Percentiles rank a stretch among this genome's conserved stretches.
These are phyloP conservation scores for Talaromyces atroroseus DNA, from an alignment of 2,329 filamentous ascomycete genomes.

Conservation along the genomic window DNA sequence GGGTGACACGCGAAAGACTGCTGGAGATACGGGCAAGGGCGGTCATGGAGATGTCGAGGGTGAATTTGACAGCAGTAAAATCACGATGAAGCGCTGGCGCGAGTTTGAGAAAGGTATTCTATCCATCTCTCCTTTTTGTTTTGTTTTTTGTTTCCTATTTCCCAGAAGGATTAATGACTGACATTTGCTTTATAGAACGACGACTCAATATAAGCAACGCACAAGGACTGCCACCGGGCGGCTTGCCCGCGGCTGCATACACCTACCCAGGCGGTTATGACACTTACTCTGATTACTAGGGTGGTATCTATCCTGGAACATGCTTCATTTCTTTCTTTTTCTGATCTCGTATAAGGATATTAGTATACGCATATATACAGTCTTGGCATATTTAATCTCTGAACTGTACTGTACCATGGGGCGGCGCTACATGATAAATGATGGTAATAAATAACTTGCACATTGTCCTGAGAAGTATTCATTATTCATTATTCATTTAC, in stretches of 20 bases:
- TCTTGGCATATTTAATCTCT: constrained; percentile 1
- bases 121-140: not conserved
- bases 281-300: constrained; percentile 34
- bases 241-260: constrained; percentile 22
- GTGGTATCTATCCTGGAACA: not conserved
- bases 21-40: constrained; percentile 81
- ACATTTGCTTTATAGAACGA: constrained; percentile 27
- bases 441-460: not conserved
- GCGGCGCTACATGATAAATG: not conserved
- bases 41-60: constrained; percentile 77
- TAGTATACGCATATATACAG: constrained; percentile 2
- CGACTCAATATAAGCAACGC: constrained; percentile 26
- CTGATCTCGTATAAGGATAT: constrained; percentile 1
- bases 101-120: constrained; percentile 76
- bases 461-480: not conserved
- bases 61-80: constrained; percentile 97
- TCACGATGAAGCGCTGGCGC: constrained; percentile 98
- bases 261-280: constrained; percentile 28
- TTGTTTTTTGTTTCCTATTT: no score
- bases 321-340: constrained; percentile 3
- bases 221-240: constrained; percentile 22
- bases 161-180: not conserved
- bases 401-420: constrained; percentile 4
- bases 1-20: constrained; percentile 96
- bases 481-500: no score